Conservation (phyloP, 345 rosid genomes). For the Populus nigra region DNA sequence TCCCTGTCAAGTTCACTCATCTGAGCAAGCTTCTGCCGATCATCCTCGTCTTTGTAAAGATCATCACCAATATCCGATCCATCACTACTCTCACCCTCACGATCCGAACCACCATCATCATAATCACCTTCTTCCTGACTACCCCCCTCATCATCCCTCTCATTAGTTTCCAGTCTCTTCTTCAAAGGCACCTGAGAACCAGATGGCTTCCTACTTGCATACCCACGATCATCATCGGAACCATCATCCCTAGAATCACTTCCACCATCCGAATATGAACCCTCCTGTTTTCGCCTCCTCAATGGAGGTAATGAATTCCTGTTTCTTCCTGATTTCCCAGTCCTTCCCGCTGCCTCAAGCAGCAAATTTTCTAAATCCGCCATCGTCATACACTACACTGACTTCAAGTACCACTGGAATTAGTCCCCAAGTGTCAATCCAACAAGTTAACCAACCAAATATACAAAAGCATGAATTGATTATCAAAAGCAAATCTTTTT, state of each 20-base stretch:
- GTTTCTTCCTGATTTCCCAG: slow-evolving; percentile 53
- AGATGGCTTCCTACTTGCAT: slow-evolving; percentile 73
- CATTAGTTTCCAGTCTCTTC: slow-evolving; percentile 77
- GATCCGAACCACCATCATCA: slow-evolving; percentile 56
- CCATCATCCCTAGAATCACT: slow-evolving; percentile 87
- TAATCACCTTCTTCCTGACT: slow-evolving; percentile 65
- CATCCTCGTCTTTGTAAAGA: slow-evolving; percentile 85
- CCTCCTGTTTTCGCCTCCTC: slow-evolving; percentile 58
- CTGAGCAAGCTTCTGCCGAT: slow-evolving; percentile 65
- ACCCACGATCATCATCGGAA: slow-evolving; percentile 73
- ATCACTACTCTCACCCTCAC: slow-evolving; percentile 68
- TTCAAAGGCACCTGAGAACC: slow-evolving; percentile 92
- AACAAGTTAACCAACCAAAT: background rate
- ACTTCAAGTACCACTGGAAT: background rate
- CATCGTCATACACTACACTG: slow-evolving; percentile 31
- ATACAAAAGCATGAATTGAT: background rate
- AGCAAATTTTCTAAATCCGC: slow-evolving; percentile 90
- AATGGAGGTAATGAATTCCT: slow-evolving; percentile 56
- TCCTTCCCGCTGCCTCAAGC: slow-evolving; percentile 96
- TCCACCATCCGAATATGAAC: slow-evolving; percentile 85
- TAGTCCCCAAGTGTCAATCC: background rate
- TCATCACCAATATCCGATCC: slow-evolving; percentile 91
- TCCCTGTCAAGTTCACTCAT: slow-evolving; percentile 91
- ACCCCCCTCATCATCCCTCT: slow-evolving; percentile 76
- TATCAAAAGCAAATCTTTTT: background rate